phyloP scores from a whole-genome alignment of 768 basidiomycete genomes.

The Leucogyrophana mollusca region DNA sequence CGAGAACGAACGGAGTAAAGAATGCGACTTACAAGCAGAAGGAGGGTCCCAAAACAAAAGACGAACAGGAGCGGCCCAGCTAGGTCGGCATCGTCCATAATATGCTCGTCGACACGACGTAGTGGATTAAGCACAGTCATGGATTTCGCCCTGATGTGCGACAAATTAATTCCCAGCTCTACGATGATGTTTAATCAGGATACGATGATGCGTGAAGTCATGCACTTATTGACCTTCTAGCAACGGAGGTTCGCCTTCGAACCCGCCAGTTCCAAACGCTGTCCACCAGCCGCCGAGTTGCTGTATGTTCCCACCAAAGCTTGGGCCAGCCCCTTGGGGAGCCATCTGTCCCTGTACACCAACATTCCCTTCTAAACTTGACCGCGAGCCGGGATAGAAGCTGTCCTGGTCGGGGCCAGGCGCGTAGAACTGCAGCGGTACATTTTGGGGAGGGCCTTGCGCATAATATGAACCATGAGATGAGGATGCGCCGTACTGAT shows the following conservation, averaged over 20 bases:
- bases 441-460: slow-evolving; percentile 43
- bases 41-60: slow-evolving; percentile 90
- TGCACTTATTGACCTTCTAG: slow-evolving; percentile 71
- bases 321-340: slow-evolving; percentile 41
- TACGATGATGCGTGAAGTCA: background rate
- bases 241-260: slow-evolving; percentile 94
- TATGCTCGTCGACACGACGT: slow-evolving; percentile 76
- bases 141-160: slow-evolving; percentile 92
- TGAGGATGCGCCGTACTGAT: slow-evolving; percentile 53
- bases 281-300: slow-evolving; percentile 83
- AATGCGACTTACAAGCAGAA: slow-evolving; percentile 74
- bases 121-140: slow-evolving; percentile 95
- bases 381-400: slow-evolving; percentile 69
- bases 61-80: slow-evolving; percentile 95
- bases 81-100: slow-evolving; percentile 99
- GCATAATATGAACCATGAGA: slow-evolving; percentile 61
- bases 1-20: slow-evolving; percentile 7
- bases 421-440: slow-evolving; percentile 77
- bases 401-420: slow-evolving; percentile 54
- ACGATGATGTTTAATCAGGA: background rate
- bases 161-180: slow-evolving; percentile 99
- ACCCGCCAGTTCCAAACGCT: slow-evolving; percentile 92
- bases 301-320: slow-evolving; percentile 75
- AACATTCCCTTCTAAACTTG: slow-evolving; percentile 76
- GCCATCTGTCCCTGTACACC: slow-evolving; percentile 53